Evolutionary conservation across 2,329 filamentous ascomycete genomes (phyloP), one percentile per base, ranked within the genome.

Genomic region (Aspergillus sp.): DNA sequence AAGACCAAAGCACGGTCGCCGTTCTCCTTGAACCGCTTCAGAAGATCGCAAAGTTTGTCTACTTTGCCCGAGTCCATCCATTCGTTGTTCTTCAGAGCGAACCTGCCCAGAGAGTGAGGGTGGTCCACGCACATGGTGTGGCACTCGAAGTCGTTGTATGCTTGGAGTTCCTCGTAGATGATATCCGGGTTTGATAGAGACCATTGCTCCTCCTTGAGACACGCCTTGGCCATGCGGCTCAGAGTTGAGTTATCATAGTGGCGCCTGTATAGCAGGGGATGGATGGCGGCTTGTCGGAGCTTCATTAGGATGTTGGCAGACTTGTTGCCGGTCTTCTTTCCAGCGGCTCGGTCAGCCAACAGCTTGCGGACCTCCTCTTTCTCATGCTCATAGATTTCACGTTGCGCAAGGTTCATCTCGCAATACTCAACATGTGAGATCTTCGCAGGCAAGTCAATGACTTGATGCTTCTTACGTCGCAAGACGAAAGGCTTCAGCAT

Each of bases 401-500:
- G 83, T 72, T 99, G 95, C 0, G 82, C 80, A 2, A 84, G 79
- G 30, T 89, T 90, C 80, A 98, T 86, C 5, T 90, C 86, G 74
- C 94, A 97, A 70, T 90, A 89, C 62, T 93, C 87, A 1, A 97
- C 88, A 3, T 87, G 86, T 61, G 88, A 87, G 10, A 85, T 87
- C 80, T 98, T 98, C 54, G 83, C 81, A 0, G 95, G 93, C 64
- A 99, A 83, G 70, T 95, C 90, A 48, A 98, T 83, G 8, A 97
- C 93, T 70, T 98, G 92, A 52, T 91, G 87, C 79, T 99, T 99
- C 78, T 95, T 94, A 7, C 95, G 86, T 64, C 96, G 91, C 2
- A 99, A 81, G 57, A 99, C 95, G 72, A 99, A 99, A 0, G 95
- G 95, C 23, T 93, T 92, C 70, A 99, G 86, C 81, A 99, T 99